phyloP scores from a whole-genome alignment of 495 filamentous ascomycete species.

The Cercophora newfieldiana region DNA sequence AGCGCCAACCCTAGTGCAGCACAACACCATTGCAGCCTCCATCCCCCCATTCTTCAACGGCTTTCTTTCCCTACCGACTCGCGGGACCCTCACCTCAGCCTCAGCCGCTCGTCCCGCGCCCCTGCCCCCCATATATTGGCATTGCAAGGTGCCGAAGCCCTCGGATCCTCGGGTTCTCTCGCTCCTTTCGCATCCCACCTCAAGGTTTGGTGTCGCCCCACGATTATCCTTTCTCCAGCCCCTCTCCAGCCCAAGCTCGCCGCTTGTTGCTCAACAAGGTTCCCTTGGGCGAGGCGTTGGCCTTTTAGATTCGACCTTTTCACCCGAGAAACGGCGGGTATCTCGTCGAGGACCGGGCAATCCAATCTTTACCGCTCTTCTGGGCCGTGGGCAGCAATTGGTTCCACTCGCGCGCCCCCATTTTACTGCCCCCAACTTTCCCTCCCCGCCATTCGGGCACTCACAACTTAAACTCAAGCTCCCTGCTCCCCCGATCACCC shows the following conservation, averaged over 20 bases:
- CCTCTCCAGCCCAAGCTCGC: neutral
- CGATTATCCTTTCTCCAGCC: neutral
- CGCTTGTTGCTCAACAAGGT: neutral
- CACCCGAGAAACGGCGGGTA: neutral
- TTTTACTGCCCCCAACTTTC: conserved; percentile 18
- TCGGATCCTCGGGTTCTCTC: neutral
- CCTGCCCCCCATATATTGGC: neutral
- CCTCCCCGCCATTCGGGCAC: conserved; percentile 4
- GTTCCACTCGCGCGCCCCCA: conserved; percentile 9
- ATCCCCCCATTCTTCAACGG: neutral
- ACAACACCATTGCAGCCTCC: neutral
- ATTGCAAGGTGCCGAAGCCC: neutral
- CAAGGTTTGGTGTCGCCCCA: neutral
- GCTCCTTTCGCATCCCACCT: neutral
- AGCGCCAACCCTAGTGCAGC: neutral
- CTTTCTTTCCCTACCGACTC: neutral
- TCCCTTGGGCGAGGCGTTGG: neutral
- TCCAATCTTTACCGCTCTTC: neutral
- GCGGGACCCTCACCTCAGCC: conserved; percentile 18
- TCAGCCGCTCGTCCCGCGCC: conserved; percentile 24
- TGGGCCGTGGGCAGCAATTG: neutral
- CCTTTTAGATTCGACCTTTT: neutral
- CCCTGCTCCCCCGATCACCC: conserved; percentile 20
- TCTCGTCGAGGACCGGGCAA: neutral
- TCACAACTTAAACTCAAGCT: conserved; percentile 26